phyloP scores from a whole-genome alignment of 768 basidiomycete species.

The Rhodotorula graminis region DNA sequence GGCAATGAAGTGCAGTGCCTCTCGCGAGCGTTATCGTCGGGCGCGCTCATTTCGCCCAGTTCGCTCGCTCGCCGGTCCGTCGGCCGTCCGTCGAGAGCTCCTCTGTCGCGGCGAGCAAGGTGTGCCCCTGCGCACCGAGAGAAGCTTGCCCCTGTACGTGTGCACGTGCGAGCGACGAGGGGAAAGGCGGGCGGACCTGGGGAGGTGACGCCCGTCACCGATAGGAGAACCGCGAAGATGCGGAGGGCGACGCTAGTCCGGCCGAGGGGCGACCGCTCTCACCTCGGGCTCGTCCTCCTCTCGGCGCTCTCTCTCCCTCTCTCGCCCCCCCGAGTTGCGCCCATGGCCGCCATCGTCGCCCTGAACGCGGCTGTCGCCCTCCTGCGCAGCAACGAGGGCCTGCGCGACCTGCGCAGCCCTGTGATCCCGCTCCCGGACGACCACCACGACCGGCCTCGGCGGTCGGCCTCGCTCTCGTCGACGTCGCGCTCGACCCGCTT shows the following conservation, averaged over 20 bases:
- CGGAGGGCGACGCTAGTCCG: too few relatives aligned
- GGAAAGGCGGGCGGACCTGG: too few relatives aligned
- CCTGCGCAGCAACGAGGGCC: neutral
- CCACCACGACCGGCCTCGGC: neutral
- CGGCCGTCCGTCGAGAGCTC: too few relatives aligned
- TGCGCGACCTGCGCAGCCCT: slow-evolving; percentile 3
- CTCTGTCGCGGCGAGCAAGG: too few relatives aligned
- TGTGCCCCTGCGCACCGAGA: too few relatives aligned
- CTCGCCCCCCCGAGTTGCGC: neutral
- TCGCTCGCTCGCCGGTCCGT: too few relatives aligned
- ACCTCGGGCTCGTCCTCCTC: neutral
- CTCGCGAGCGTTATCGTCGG: neutral
- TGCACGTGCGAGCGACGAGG: too few relatives aligned
- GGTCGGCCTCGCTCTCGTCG: neutral
- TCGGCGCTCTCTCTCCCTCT: neutral
- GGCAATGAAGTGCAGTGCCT: too few relatives aligned
- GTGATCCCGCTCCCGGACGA: neutral
- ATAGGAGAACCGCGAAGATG: too few relatives aligned
- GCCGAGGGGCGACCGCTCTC: too few relatives aligned
- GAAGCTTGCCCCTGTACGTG: too few relatives aligned
- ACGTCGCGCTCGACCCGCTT: neutral
- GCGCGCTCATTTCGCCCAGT: neutral
- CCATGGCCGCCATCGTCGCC: neutral
- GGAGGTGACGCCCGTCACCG: too few relatives aligned
- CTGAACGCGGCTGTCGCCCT: neutral